Evolutionary conservation across 208 protist species (phyloP).

Genomic region (Crithidia sp.): DNA sequence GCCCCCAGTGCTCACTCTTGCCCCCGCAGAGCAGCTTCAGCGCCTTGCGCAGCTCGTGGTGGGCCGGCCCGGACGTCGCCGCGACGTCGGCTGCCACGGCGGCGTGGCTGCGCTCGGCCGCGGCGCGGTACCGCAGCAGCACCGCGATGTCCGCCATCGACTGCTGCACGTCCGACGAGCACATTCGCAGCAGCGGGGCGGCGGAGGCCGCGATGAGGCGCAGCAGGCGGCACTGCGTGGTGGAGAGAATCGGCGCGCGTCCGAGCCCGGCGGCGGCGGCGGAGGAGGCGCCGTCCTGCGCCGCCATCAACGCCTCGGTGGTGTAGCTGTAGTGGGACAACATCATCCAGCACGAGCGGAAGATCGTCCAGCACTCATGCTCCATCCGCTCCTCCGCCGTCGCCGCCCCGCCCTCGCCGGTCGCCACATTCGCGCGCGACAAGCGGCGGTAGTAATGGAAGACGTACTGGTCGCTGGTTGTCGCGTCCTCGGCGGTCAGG

Average conservation of each 20-base stretch:
- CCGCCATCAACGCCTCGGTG: conserved; percentile 46
- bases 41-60: conserved; percentile 17
- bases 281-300: conserved; percentile 7
- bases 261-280: conserved; percentile 1
- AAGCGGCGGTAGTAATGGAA: conserved; percentile 60
- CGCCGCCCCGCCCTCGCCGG: conserved; percentile 11
- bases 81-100: conserved; percentile 22
- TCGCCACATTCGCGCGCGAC: conserved; percentile 24
- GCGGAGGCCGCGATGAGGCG: conserved; percentile 63
- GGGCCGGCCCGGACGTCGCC: conserved; percentile 15
- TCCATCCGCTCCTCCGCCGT: conserved; percentile 34
- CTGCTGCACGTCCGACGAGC: conserved; percentile 80
- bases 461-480: conserved; percentile 50
- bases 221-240: conserved; percentile 49
- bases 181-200: conserved; percentile 79
- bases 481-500: conserved; percentile 49
- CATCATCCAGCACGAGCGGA: conserved; percentile 86
- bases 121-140: conserved; percentile 53
- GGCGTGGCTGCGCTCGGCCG: conserved; percentile 23
- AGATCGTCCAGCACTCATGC: conserved; percentile 39
- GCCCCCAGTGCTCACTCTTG: conserved; percentile 31
- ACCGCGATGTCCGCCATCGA: conserved; percentile 69
- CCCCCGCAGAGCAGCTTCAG: conserved; percentile 36
- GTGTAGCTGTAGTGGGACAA: conserved; percentile 81
- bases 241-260: conserved; percentile 32